Base-by-base conservation (phyloP, 2,329 filamentous ascomycete genomes). In the Talaromyces islandicus region DNA sequence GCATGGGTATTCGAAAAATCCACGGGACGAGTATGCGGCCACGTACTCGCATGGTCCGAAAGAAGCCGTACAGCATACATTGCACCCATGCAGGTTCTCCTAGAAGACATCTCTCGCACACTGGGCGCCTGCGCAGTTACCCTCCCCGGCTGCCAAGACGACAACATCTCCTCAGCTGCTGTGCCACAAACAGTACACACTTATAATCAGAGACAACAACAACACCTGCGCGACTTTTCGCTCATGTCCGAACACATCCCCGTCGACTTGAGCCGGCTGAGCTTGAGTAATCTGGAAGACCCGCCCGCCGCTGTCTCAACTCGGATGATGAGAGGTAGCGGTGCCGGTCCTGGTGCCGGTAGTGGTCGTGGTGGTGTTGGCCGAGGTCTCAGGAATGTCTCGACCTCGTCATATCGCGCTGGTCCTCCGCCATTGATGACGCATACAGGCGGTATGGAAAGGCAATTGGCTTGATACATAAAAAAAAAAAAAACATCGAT, bases 1-100 rank as follows among this genome's bases (percentile, higher is more conserved):
- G 93, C 93, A 0, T 97, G 93, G 93, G 85, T 97, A 4, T 86
- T 97, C 17, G 90, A 93, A 66, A 88, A 90, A 60, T 82, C 83
- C 6, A 81, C 87, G n/a, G 91, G 91, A 1, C 84, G 87, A 41
- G 85, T 97, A 3, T 94, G 91, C 66, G 93, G 93, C 0, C 93
- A 97, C 68, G 90, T 97, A 0, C 81, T 97, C 12, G 93, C 93
- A 0, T 96, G 89, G 87, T 93, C 89, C 66, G 84, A 87, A 64
- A 85, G 87, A 63, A 93, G 90, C 69, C 85, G 85, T 48, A 87
- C 91, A 5, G 92, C 92, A 0, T 97, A 96, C 72, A 94, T 97
- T 63, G 94, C 91, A 63, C 93, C 93, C 0, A 97, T 97, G 93
- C 90, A 97, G 60, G 83, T 97, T 2, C 77, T 96, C 12, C 81